phyloP scores from a whole-genome alignment of 2,329 filamentous ascomycete species.

The Colletotrichum trifolii region DNA sequence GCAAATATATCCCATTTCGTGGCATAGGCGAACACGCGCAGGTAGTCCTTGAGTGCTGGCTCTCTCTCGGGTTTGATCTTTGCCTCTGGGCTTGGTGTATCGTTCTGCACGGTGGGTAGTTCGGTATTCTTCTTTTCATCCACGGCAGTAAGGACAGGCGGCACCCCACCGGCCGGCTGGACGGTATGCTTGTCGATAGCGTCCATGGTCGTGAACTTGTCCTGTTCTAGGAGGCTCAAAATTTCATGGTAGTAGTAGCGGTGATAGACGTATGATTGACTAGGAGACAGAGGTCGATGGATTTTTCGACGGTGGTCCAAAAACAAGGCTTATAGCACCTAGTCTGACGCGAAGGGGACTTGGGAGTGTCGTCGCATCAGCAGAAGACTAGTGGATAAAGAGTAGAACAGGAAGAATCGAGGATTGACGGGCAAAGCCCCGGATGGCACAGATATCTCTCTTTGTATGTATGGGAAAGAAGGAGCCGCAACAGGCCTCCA shows the following conservation, averaged over 20 bases:
- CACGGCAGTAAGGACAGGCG: neutral
- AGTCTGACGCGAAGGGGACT: no score
- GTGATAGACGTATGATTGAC: neutral
- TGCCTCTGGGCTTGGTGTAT: slow-evolving; percentile 45
- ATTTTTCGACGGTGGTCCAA: no score
- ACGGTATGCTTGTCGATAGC: slow-evolving; percentile 2
- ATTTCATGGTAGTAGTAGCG: neutral
- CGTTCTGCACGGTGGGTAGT: slow-evolving; percentile 32
- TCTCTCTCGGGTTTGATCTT: slow-evolving; percentile 57
- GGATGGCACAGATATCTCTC: no score
- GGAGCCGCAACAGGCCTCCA: no score
- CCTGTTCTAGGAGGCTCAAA: neutral
- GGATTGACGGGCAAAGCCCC: no score
- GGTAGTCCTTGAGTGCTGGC: slow-evolving; percentile 57
- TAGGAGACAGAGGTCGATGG: no score
- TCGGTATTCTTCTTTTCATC: slow-evolving; percentile 14
- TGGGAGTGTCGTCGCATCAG: no score
- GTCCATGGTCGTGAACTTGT: neutral
- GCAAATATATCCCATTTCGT: slow-evolving; percentile 62
- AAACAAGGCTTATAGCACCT: no score
- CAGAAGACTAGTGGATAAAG: no score
- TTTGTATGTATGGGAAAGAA: no score
- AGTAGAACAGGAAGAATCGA: no score
- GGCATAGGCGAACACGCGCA: slow-evolving; percentile 65
- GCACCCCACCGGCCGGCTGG: slow-evolving; percentile 4